Evolutionary conservation across 2,329 filamentous ascomycete genomes (phyloP).

Genomic region (Leptographium galeiforme): DNA sequence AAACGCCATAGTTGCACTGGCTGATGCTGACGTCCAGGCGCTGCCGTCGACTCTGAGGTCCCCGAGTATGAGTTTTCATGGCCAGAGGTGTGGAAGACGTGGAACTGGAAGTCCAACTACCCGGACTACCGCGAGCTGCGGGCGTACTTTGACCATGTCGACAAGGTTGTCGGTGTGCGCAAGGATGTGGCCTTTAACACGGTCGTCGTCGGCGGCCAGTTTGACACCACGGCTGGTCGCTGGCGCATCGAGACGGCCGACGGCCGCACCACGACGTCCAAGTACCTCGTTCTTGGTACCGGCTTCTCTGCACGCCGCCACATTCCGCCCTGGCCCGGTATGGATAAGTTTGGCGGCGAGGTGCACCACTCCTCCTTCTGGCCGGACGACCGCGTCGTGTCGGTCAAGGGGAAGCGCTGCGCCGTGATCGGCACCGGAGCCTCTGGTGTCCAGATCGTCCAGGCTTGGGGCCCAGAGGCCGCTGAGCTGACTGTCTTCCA

Average conservation of each 20-base stretch:
- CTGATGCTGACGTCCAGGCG: conserved; percentile 14
- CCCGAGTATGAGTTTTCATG: conserved; percentile 40
- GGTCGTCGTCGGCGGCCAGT: conserved; percentile 37
- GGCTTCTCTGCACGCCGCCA: conserved; percentile 48
- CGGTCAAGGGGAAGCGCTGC: conserved; percentile 42
- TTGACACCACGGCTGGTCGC: conserved; percentile 29
- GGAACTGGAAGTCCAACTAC: conserved; percentile 42
- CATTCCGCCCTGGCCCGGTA: conserved; percentile 45
- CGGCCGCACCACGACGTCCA: conserved; percentile 33
- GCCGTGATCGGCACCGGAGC: conserved; percentile 53
- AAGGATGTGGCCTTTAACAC: conserved; percentile 45
- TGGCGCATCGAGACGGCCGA: conserved; percentile 37
- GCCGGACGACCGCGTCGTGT: conserved; percentile 38
- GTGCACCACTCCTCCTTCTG: conserved; percentile 49
- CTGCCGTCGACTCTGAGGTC: conserved; percentile 38
- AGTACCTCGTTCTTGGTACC: conserved; percentile 38
- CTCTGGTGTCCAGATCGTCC: conserved; percentile 49
- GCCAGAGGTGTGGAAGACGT: conserved; percentile 38
- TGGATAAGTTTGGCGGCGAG: conserved; percentile 44
- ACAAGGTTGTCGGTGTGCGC: conserved; percentile 38
- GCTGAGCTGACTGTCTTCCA: conserved; percentile 47
- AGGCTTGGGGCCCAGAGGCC: conserved; percentile 42
- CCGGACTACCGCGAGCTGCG: conserved; percentile 38
- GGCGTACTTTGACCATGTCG: conserved; percentile 46
- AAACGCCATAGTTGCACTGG: neutral